phyloP scores from a whole-genome alignment of 768 basidiomycete species.

The Wakefieldia striispora region DNA sequence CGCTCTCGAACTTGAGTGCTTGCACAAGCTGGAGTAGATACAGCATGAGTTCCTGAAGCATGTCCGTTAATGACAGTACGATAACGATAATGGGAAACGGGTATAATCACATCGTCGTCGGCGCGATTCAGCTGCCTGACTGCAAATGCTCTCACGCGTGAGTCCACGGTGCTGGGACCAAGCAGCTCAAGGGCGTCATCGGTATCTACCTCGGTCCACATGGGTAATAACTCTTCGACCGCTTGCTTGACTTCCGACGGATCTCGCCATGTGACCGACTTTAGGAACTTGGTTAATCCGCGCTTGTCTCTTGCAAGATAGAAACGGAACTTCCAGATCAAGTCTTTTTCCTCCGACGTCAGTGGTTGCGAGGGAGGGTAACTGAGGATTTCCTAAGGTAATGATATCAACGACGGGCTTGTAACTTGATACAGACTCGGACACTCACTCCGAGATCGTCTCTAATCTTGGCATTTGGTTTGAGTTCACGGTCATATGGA shows the following conservation, averaged over 20 bases:
- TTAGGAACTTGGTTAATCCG: conserved; percentile 95
- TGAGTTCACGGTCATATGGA: conserved; percentile 91
- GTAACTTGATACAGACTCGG: neutral
- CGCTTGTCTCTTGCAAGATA: conserved; percentile 90
- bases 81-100: neutral
- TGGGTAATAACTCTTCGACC: conserved; percentile 89
- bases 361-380: conserved; percentile 88
- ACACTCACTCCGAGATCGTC: conserved; percentile 83
- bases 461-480: conserved; percentile 93
- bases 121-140: conserved; percentile 88
- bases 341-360: conserved; percentile 89
- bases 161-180: conserved; percentile 87
- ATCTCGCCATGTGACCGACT: conserved; percentile 97
- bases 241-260: conserved; percentile 96
- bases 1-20: conserved; percentile 93
- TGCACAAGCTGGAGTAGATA: conserved; percentile 97
- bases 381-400: conserved; percentile 75
- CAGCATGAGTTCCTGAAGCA: conserved; percentile 75
- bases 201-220: conserved; percentile 96
- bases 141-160: conserved; percentile 90
- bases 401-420: neutral
- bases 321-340: conserved; percentile 99
- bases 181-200: conserved; percentile 95
- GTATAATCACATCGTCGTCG: conserved; percentile 80
- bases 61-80: neutral